phyloP scores from a whole-genome alignment of 2,329 filamentous ascomycete genomes.

The Colletotrichum falcatum region DNA sequence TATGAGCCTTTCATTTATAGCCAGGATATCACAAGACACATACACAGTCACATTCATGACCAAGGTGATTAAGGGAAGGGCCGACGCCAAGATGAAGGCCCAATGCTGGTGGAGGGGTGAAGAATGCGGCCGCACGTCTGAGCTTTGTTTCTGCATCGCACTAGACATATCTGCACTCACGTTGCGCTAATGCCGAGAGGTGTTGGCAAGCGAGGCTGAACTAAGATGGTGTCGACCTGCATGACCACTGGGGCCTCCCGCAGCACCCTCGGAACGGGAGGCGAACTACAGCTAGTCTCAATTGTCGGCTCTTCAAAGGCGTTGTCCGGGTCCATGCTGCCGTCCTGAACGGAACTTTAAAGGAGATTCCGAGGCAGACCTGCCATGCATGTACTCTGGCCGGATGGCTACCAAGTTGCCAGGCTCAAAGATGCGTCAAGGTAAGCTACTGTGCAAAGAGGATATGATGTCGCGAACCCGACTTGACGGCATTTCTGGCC shows the following conservation, averaged over 20 bases:
- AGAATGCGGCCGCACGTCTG: background rate
- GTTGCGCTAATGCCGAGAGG: background rate
- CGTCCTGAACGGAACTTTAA: too few relatives aligned
- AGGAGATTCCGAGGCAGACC: too few relatives aligned
- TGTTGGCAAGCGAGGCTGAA: background rate
- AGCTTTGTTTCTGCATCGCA: background rate
- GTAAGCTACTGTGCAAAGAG: background rate
- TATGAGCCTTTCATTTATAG: background rate
- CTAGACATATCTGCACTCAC: background rate
- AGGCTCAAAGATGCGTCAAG: background rate
- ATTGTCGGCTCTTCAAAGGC: too few relatives aligned
- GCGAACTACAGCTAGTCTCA: too few relatives aligned
- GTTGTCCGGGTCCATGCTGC: too few relatives aligned
- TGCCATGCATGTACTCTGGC: background rate
- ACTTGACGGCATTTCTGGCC: background rate
- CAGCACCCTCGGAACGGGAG: too few relatives aligned
- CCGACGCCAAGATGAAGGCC: background rate
- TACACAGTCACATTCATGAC: too few relatives aligned
- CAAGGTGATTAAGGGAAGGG: background rate
- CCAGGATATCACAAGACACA: background rate
- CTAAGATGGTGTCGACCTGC: background rate
- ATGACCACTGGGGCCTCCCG: conserved; percentile 2
- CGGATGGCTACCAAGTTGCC: background rate
- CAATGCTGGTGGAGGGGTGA: background rate
- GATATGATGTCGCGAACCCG: background rate